Evolutionary conservation across 2,329 filamentous ascomycete species (phyloP).

Genomic region (Reticulascus tulasneorum): DNA sequence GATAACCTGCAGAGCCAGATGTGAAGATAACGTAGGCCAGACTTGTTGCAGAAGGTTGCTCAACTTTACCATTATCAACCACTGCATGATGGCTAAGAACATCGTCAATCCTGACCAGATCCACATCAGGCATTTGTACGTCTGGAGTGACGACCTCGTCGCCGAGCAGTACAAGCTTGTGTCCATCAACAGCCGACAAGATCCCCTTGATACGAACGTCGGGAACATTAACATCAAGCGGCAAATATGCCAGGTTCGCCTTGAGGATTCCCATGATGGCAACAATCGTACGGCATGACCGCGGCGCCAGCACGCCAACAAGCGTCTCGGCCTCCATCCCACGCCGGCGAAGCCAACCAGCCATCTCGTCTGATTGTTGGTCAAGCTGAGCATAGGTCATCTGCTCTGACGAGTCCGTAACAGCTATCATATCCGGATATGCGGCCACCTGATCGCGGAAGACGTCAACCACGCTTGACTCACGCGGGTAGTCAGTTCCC

Average conservation of each 20-base stretch:
- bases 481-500: too few species aligned
- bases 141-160: not conserved
- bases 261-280: conserved; percentile 15
- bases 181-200: conserved; percentile 1
- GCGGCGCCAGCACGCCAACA: conserved; percentile 13
- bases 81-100: too few species aligned
- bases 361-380: conserved; percentile 13
- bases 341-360: conserved; percentile 11
- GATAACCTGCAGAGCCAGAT: conserved; percentile 45
- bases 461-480: too few species aligned
- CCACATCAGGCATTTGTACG: not conserved
- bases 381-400: conserved; percentile 21
- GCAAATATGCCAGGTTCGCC: conserved; percentile 15
- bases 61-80: too few species aligned
- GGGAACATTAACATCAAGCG: conserved; percentile 14
- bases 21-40: conserved; percentile 43
- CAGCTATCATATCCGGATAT: too few species aligned
- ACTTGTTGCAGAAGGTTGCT: conserved; percentile 8
- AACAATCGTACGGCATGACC: conserved; percentile 18
- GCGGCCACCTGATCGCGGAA: too few species aligned
- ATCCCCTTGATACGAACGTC: conserved; percentile 8
- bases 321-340: conserved; percentile 8
- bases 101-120: not conserved
- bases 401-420: too few species aligned
- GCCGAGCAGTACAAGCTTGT: conserved; percentile 9